These are phyloP conservation scores for Calcarisporium arbuscula DNA, from an alignment of 2,329 filamentous ascomycete genomes.

Conservation along the genomic window DNA sequence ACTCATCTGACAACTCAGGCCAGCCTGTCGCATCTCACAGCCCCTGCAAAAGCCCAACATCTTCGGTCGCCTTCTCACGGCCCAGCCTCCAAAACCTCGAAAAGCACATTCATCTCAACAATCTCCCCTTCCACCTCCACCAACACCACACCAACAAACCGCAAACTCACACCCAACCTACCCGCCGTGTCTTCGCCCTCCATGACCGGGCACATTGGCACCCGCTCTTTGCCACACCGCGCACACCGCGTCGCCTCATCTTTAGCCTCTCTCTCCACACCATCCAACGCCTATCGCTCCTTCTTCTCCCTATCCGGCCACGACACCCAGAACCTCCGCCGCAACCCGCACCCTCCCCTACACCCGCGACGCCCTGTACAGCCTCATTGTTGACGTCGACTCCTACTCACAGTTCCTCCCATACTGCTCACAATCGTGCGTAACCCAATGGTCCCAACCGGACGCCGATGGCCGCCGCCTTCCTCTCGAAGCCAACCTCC, in stretches of 20 bases:
- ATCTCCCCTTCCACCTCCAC: no score
- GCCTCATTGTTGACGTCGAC: conserved; percentile 81
- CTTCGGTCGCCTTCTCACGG: no score
- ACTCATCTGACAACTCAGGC: no score
- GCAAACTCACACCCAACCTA: conserved; percentile 11
- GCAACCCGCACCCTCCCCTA: conserved; percentile 75
- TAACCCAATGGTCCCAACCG: conserved; percentile 65
- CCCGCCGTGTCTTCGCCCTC: conserved; percentile 2
- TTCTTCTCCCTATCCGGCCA: conserved; percentile 29
- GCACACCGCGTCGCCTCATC: conserved; percentile 12
- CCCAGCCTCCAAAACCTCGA: no score
- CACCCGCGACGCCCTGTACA: conserved; percentile 64
- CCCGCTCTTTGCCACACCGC: no score
- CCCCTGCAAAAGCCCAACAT: no score
- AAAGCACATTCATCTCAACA: no score
- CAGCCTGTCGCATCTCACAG: no score
- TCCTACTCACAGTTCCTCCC: conserved; percentile 85
- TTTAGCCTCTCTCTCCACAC: conserved; percentile 15
- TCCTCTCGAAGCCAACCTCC: conserved; percentile 72
- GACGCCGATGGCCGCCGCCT: conserved; percentile 45
- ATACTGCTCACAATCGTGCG: conserved; percentile 72
- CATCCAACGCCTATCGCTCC: no score
- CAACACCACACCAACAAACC: neutral
- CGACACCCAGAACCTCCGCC: conserved; percentile 56
- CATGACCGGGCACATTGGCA: no score